Conservation (phyloP, 495 filamentous ascomycete species). For the Penicillium argentinense region DNA sequence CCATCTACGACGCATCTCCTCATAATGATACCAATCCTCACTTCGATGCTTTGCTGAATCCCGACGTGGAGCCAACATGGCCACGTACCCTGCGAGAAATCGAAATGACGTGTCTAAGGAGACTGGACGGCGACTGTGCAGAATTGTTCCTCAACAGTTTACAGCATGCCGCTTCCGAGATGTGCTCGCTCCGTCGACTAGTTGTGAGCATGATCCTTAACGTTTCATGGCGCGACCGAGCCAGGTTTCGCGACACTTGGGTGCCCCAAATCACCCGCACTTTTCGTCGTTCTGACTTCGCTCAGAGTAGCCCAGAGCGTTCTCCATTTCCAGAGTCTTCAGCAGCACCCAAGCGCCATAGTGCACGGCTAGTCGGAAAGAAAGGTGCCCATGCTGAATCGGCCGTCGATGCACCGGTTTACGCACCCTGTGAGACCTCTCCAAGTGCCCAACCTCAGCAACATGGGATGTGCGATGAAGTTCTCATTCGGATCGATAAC, state of each 20-base stretch:
- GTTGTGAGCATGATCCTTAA: conserved; percentile 70
- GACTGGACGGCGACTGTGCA: conserved; percentile 63
- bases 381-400: conserved; percentile 15
- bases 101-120: conserved; percentile 71
- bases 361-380: conserved; percentile 32
- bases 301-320: neutral
- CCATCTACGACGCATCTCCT: conserved; percentile 58
- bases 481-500: conserved; percentile 82
- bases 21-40: conserved; percentile 70
- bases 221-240: conserved; percentile 76
- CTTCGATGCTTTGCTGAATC: conserved; percentile 61
- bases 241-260: conserved; percentile 58
- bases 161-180: conserved; percentile 60
- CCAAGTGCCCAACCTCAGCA: conserved; percentile 32
- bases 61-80: conserved; percentile 69
- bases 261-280: neutral
- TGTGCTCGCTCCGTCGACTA: conserved; percentile 65
- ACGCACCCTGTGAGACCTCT: neutral
- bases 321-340: neutral
- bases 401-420: neutral
- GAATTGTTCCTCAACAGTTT: conserved; percentile 76
- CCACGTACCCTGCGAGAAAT: conserved; percentile 65
- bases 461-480: conserved; percentile 78
- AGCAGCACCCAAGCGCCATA: conserved; percentile 37
- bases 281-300: neutral